These are phyloP conservation scores for Rickenella mellea DNA, from an alignment of 768 basidiomycete genomes.

Conservation along the genomic window DNA sequence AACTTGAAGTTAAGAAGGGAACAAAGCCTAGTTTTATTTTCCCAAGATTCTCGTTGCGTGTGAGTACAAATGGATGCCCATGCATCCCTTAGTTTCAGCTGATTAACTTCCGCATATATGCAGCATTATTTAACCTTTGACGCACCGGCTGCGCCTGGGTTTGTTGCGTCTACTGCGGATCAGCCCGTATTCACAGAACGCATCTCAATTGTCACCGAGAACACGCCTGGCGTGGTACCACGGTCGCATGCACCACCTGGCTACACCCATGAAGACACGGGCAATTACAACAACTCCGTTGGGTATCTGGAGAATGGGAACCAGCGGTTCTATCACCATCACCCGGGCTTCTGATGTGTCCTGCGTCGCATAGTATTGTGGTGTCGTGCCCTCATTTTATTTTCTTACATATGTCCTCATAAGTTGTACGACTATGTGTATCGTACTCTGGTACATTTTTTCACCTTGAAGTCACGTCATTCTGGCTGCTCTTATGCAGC, in stretches of 20 bases:
- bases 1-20: conserved; percentile 36
- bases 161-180: no score
- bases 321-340: conserved; percentile 31
- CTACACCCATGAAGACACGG: conserved; percentile 31
- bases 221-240: conserved; percentile 27
- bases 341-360: background rate
- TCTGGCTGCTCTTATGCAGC: no score
- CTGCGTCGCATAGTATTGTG: background rate
- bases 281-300: conserved; percentile 41
- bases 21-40: conserved; percentile 35
- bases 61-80: no score
- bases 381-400: background rate
- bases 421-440: background rate
- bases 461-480: background rate
- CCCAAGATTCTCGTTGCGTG: conserved; percentile 37
- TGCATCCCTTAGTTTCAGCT: background rate
- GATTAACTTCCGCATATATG: background rate
- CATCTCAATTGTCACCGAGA: conserved; percentile 29
- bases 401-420: background rate
- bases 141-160: conserved; percentile 12
- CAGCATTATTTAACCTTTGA: background rate
- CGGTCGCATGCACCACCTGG: conserved; percentile 45
- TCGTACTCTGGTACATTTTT: background rate
- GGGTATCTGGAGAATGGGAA: conserved; percentile 49
- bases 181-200: conserved; percentile 28